phyloP scores from a whole-genome alignment of 2,329 filamentous ascomycete genomes.

The Nemania bipapillata region DNA sequence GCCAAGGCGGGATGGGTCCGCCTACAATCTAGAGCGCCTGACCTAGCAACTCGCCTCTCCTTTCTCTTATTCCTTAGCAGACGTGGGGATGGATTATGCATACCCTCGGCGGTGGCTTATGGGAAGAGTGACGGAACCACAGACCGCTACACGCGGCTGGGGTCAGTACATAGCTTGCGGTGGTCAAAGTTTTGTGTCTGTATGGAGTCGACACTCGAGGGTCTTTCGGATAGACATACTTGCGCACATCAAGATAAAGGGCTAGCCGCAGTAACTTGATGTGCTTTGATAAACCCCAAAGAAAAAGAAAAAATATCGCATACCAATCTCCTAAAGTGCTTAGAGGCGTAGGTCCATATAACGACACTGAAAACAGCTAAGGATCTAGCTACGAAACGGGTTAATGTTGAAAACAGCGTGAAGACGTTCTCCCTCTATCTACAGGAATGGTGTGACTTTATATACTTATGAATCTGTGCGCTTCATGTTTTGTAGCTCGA shows the following conservation, averaged over 20 bases:
- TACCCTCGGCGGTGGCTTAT: slow-evolving; percentile 11
- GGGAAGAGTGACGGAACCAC: slow-evolving; percentile 1
- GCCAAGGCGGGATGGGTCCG: slow-evolving; percentile 11
- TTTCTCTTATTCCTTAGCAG: slow-evolving; percentile 20
- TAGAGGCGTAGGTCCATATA: background rate
- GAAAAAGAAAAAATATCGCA: slow-evolving; percentile 1
- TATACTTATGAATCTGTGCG: background rate
- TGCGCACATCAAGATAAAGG: slow-evolving; percentile 14
- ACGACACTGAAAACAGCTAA: background rate
- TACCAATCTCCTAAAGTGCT: background rate
- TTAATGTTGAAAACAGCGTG: background rate
- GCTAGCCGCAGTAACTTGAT: slow-evolving; percentile 1
- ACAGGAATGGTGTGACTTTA: background rate
- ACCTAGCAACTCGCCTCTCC: background rate
- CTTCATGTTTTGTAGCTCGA: too few relatives aligned
- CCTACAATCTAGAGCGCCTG: slow-evolving; percentile 1
- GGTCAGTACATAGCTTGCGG: slow-evolving; percentile 11
- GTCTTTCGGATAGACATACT: slow-evolving; percentile 25
- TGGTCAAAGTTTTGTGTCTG: slow-evolving; percentile 3
- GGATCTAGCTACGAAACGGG: background rate
- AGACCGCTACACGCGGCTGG: slow-evolving; percentile 10
- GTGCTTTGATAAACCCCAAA: slow-evolving; percentile 11
- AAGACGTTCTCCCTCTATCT: background rate
- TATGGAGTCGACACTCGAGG: slow-evolving; percentile 17
- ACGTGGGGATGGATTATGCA: slow-evolving; percentile 11